A percentile compares a stretch with the other conserved stretches of the same genome.
Evolutionary conservation across 768 basidiomycete genomes (phyloP).

Genomic region (Suillus variegatus): DNA sequence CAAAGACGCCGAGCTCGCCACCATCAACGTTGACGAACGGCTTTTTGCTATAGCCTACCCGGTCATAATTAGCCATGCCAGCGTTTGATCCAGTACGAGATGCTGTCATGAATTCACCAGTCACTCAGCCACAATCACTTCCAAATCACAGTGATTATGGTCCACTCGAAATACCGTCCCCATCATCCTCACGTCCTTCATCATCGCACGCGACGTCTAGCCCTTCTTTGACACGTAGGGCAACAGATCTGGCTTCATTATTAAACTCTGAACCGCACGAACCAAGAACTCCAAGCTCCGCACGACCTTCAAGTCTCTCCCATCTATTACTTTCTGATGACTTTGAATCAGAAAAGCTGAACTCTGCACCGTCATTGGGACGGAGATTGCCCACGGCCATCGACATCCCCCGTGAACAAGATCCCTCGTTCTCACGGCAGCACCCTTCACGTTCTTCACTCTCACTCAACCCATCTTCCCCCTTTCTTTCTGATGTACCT

Average conservation of each 20-base stretch:
- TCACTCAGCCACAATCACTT: constrained; percentile 47
- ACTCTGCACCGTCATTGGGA: constrained; percentile 26
- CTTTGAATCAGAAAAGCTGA: constrained; percentile 28
- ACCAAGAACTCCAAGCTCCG: constrained; percentile 36
- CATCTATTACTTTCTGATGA: constrained; percentile 38
- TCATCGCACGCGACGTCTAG: constrained; percentile 38
- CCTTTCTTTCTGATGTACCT: constrained; percentile 16
- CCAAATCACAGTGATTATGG: constrained; percentile 19
- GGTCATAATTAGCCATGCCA: constrained; percentile 23
- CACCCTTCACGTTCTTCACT: constrained; percentile 17
- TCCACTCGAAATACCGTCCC: constrained; percentile 37
- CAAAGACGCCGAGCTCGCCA: constrained; percentile 1
- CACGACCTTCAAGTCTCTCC: constrained; percentile 45
- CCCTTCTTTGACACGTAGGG: constrained; percentile 56
- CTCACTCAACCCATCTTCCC: constrained; percentile 23
- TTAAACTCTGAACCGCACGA: constrained; percentile 63
- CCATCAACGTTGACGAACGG: not conserved
- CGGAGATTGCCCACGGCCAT: constrained; percentile 35
- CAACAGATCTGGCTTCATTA: constrained; percentile 76
- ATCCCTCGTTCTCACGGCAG: constrained; percentile 29
- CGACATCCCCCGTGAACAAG: constrained; percentile 32
- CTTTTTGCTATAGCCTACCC: not conserved
- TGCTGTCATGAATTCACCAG: constrained; percentile 79
- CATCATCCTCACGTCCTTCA: constrained; percentile 37
- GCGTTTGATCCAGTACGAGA: constrained; percentile 87